Base-by-base conservation (phyloP, 2,329 filamentous ascomycete genomes). In the Arthrocladium fulminans region DNA sequence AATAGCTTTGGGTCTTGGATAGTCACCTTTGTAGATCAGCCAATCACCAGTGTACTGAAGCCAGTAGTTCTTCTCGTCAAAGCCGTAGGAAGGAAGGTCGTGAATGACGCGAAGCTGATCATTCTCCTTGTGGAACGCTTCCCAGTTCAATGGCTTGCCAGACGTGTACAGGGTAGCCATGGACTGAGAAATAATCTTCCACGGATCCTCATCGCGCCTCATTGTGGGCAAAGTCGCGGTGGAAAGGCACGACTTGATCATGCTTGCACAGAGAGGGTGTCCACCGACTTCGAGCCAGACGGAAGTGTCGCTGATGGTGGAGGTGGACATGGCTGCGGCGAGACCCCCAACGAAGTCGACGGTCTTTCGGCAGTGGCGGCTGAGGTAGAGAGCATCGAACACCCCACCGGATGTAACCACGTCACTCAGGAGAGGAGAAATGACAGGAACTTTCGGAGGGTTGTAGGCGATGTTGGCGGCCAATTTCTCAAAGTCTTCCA, bases 41-140 rank as follows among this genome's bases (percentile, higher is more conserved):
- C 83, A 88, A 63, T 88, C 81, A 52, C 85, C 82, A 53, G 74
- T 71, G 63, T 85, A 85, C 60, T 80, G 78, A 13, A 85, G 73
- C 81, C 81, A 85, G 65, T 86, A 86, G 56, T 77, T 79, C 71
- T 86, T 86, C 54, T 77, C 69, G 61, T 87, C 80, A 61, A 81
- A 88, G 0, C 73, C 73, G 61, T 87, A 88, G 0, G 75, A 73
- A 1, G 83, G 83, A 3, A 88, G 67, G n/a, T 76, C 69, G n/a
- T 84, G 66, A 13, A 86, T 67, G 35, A 75, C 69, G 35, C 81
- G 74, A 1, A 72, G 71, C 30, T 68, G 61, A 55, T 78, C 75
- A 46, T 69, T 69, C 45, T 69, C 67, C 35, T 66, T 64, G 51
- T 71, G 67, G 49, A 70, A 70, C 39, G 69, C 66, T 44, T 65